Percentiles rank a stretch among this genome's conserved stretches.
phyloP scores from a whole-genome alignment of 2,329 filamentous ascomycete species.

The Raffaelea ambrosiae region DNA sequence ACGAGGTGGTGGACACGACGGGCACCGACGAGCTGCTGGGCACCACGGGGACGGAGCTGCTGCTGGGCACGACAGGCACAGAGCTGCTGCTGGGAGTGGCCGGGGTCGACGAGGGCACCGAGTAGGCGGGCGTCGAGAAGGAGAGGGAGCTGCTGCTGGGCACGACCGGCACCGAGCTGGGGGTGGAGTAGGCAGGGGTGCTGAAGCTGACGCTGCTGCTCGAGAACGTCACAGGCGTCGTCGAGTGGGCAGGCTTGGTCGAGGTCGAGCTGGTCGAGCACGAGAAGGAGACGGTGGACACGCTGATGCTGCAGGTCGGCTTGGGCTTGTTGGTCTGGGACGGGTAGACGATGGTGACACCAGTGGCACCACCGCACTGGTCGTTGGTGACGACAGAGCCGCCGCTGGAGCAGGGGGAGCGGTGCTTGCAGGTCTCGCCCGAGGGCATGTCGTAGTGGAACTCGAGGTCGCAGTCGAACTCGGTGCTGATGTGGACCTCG shows the following conservation, averaged over 20 bases:
- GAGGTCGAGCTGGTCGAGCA: slow-evolving; percentile 36
- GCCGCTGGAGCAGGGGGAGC: slow-evolving; percentile 53
- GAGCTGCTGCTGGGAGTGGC: background rate
- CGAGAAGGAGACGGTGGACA: slow-evolving; percentile 69
- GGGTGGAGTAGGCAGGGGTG: background rate
- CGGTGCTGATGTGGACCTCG: slow-evolving; percentile 62
- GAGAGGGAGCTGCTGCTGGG: slow-evolving; percentile 9
- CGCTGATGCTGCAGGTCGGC: slow-evolving; percentile 58
- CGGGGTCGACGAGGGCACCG: background rate
- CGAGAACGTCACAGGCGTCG: too few species aligned
- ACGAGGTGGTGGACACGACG: slow-evolving; percentile 3
- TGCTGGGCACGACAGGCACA: background rate
- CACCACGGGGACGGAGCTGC: background rate
- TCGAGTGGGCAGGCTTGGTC: too few species aligned
- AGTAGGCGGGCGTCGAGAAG: background rate
- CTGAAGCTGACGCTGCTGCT: slow-evolving; percentile 3
- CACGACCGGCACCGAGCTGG: background rate
- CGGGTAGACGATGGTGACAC: slow-evolving; percentile 63
- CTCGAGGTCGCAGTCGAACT: slow-evolving; percentile 70
- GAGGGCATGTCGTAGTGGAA: slow-evolving; percentile 85
- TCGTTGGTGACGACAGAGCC: slow-evolving; percentile 70
- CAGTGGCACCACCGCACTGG: slow-evolving; percentile 86
- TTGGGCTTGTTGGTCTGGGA: slow-evolving; percentile 48
- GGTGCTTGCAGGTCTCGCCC: slow-evolving; percentile 74
- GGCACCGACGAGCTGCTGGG: slow-evolving; percentile 1